A percentile compares a stretch with the other conserved stretches of the same genome.
Evolutionary conservation across 805 yeast genomes (phyloP).

Genomic region (Brettanomyces custersianus): DNA sequence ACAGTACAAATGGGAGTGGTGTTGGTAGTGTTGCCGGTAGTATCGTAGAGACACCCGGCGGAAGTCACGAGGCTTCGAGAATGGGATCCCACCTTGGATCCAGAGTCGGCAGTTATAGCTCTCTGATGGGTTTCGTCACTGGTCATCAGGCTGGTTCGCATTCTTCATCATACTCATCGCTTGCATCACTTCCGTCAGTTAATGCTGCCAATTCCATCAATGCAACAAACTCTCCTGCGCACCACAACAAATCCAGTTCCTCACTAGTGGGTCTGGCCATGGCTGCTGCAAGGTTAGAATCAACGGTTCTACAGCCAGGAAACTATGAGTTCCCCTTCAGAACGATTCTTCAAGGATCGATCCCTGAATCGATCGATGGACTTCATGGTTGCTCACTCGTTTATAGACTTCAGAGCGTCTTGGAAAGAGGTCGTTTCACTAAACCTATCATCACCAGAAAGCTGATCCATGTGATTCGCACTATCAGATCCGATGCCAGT

Average conservation of each 20-base stretch:
- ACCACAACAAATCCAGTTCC: constrained; percentile 21
- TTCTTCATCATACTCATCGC: constrained; percentile 35
- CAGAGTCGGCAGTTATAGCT: not conserved
- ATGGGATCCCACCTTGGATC: not conserved
- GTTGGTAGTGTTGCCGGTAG: not conserved
- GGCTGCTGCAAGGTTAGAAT: constrained; percentile 2
- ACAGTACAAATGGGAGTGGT: not conserved
- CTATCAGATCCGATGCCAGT: constrained; percentile 77
- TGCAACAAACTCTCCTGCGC: not conserved
- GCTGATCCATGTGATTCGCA: constrained; percentile 74
- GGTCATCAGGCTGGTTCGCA: constrained; percentile 25
- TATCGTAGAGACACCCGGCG: not conserved
- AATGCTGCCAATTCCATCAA: not conserved
- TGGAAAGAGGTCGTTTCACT: constrained; percentile 76
- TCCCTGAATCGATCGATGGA: constrained; percentile 87
- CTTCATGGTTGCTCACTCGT: constrained; percentile 68
- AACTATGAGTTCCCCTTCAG: constrained; percentile 88
- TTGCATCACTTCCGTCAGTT: constrained; percentile 24
- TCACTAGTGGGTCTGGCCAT: not conserved
- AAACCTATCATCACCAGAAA: constrained; percentile 56
- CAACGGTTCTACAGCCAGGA: constrained; percentile 52
- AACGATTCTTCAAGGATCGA: constrained; percentile 72
- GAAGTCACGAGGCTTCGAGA: too few relatives aligned
- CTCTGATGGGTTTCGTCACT: constrained; percentile 12
- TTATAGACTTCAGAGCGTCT: constrained; percentile 66